phyloP scores from a whole-genome alignment of 2,329 filamentous ascomycete species.

The Tolypocladium ophioglossoides region DNA sequence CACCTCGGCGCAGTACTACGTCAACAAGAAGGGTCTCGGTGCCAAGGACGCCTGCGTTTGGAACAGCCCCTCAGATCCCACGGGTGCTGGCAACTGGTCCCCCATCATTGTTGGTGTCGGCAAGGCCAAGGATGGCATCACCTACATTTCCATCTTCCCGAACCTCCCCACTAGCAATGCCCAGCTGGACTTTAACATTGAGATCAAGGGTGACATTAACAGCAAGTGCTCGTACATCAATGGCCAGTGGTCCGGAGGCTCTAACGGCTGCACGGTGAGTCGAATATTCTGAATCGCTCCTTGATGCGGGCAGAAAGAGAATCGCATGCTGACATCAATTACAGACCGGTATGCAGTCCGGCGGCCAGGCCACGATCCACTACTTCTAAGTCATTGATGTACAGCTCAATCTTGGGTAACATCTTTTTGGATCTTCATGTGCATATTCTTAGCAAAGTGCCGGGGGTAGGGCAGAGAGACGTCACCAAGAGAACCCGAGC shows the following conservation, averaged over 20 bases:
- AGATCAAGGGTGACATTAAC: constrained; percentile 56
- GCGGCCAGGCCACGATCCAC: constrained; percentile 31
- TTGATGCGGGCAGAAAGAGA: neutral
- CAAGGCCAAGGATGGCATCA: constrained; percentile 49
- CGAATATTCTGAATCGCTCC: neutral
- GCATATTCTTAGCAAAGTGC: constrained; percentile 16
- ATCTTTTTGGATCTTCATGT: constrained; percentile 23
- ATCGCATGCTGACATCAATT: neutral
- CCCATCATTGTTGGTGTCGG: constrained; percentile 81
- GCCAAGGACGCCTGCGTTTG: constrained; percentile 66
- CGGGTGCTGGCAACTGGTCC: constrained; percentile 70
- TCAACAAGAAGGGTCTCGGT: constrained; percentile 69
- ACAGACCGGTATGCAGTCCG: constrained; percentile 31
- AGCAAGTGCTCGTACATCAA: constrained; percentile 53
- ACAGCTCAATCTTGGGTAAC: constrained; percentile 8
- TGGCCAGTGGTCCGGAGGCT: constrained; percentile 48
- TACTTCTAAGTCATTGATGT: constrained; percentile 24
- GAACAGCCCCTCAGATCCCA: constrained; percentile 38
- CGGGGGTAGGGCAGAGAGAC: neutral
- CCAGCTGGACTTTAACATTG: constrained; percentile 67
- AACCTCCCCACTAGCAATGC: constrained; percentile 67
- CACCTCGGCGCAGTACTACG: constrained; percentile 93
- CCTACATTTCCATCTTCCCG: constrained; percentile 75
- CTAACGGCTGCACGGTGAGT: constrained; percentile 73
- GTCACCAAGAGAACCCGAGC: neutral